Percentiles rank a stretch among this genome's conserved stretches.
These are phyloP conservation scores for Chlamydomonas sphaeroides DNA, from an alignment of 139 green algal genomes.

Conservation along the genomic window DNA sequence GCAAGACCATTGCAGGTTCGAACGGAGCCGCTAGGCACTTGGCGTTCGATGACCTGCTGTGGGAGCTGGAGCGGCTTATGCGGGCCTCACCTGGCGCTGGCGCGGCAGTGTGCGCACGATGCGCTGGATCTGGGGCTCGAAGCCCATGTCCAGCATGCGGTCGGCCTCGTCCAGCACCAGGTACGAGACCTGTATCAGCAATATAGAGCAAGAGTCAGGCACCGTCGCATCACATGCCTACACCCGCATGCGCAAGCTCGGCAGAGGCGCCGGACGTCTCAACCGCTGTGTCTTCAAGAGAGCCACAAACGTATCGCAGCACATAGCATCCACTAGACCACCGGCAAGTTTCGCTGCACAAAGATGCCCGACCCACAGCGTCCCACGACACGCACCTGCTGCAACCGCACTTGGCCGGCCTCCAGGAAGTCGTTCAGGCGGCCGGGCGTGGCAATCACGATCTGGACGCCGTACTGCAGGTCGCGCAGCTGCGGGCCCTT, in stretches of 20 bases:
- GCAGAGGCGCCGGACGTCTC: too few relatives aligned
- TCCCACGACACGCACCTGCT: slow-evolving; percentile 23
- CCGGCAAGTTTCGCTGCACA: background rate
- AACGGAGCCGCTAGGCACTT: too few relatives aligned
- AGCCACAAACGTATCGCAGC: background rate
- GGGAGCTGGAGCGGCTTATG: too few relatives aligned
- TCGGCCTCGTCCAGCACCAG: slow-evolving; percentile 98
- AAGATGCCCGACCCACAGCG: too few relatives aligned
- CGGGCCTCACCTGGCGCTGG: too few relatives aligned
- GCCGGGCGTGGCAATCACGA: slow-evolving; percentile 93
- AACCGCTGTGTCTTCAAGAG: too few relatives aligned
- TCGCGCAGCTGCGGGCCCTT: slow-evolving; percentile 89
- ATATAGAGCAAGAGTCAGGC: too few relatives aligned
- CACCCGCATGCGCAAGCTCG: too few relatives aligned
- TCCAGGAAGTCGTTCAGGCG: slow-evolving; percentile 95
- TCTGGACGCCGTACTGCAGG: slow-evolving; percentile 77
- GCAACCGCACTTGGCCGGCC: slow-evolving; percentile 59
- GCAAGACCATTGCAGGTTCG: too few relatives aligned
- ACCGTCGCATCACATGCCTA: too few relatives aligned
- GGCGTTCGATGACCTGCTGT: too few relatives aligned
- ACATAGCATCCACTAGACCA: background rate
- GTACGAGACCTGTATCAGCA: slow-evolving; percentile 86
- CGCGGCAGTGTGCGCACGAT: slow-evolving; percentile 77
- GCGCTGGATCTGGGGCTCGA: slow-evolving; percentile 94
- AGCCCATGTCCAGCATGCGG: slow-evolving; percentile 98